Evolutionary conservation across 2,329 filamentous ascomycete species (phyloP), one percentile per base, ranked within the genome.

Genomic region (Phoma sp.): DNA sequence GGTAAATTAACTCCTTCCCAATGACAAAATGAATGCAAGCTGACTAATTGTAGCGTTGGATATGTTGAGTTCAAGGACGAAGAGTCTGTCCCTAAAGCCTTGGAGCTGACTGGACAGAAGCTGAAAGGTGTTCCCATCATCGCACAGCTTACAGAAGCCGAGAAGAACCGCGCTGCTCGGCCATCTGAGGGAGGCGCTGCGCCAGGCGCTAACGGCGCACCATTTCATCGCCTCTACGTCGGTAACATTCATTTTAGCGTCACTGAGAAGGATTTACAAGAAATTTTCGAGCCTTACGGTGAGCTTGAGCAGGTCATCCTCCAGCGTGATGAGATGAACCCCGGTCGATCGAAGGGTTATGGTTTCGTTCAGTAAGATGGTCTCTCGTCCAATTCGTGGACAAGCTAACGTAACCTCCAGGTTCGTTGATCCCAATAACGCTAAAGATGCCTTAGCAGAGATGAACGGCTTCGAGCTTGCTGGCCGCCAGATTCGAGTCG

Each of bases 231-330:
- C 67, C 89, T 99, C 57, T 99, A 98, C 77, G 94, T 99, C 67
- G 95, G 95, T 78, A 99, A 99, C 76, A 98, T 99, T 68, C 95
- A 99, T 81, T 99, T 99, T 84, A 97, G 92, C 76, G 96, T 99
- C 75, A 97, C 92, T 73, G 95, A 99, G 79, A 88, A 89, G 76
- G 96, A 99, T 78, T 82, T 99, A 64, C 89, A 94, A 82, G 92
- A 94, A 74, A 92, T 99, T 58, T 99, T 99, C 77, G 92, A 96
- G 79, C 94, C 95, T 1, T 99, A 97, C 77, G 95, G 95, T 68
- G 93, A 96, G 80, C 88, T 99, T 55, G 95, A 98, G 75, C 97
- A 97, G 77, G 93, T 97, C 55, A 93, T 97, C 75, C 84, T 99
- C 55, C 96, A 99, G 77, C 97, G 96, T 79, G 96, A 99, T 70